Percentiles rank a stretch among this genome's conserved stretches.
These are phyloP conservation scores for Leccinum truebloodii DNA, from an alignment of 768 basidiomycete genomes.

Conservation along the genomic window DNA sequence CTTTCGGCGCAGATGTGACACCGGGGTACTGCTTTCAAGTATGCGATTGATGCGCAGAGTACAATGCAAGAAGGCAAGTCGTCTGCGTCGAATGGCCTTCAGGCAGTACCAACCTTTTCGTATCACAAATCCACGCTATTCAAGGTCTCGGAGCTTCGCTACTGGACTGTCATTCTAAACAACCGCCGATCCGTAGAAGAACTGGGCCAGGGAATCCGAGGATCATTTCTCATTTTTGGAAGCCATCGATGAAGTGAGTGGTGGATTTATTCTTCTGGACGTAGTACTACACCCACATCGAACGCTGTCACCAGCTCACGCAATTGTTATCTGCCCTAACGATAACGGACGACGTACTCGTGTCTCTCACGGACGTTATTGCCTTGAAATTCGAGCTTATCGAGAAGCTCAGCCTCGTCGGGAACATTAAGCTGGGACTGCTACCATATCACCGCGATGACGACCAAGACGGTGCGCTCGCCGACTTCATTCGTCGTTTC, in stretches of 20 bases:
- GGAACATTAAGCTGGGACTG: no score
- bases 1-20: no score
- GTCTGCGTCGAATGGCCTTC: neutral
- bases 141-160: neutral
- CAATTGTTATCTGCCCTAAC: constrained; percentile 16
- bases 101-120: neutral
- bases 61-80: constrained; percentile 31
- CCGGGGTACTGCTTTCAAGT: neutral
- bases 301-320: constrained; percentile 30
- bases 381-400: no score
- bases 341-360: no score
- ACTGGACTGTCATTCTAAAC: constrained; percentile 43
- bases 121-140: neutral
- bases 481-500: no score
- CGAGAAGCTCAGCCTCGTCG: no score
- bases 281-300: neutral
- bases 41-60: neutral
- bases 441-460: no score
- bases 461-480: no score
- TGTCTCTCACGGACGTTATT: no score
- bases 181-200: constrained; percentile 39
- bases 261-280: neutral
- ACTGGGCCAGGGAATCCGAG: constrained; percentile 38
- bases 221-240: constrained; percentile 38
- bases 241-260: constrained; percentile 37